phyloP scores from a whole-genome alignment of 2,329 filamentous ascomycete species.

The Pseudocercospora musae region DNA sequence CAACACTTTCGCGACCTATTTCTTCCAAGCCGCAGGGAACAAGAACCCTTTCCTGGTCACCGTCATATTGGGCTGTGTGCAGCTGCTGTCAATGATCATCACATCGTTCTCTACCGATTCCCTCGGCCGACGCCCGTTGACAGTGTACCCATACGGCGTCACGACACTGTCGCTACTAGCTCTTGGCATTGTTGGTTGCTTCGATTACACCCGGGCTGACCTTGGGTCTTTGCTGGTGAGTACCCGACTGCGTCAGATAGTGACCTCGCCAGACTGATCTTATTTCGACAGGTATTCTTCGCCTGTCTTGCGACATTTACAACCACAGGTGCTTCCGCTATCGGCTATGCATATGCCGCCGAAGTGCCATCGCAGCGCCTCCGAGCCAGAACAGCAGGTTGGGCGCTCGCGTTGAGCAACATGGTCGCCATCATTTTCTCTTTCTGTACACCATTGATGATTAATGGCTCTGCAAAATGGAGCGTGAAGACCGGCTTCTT shows the following conservation, averaged over 20 bases:
- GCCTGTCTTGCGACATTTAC: conserved; percentile 43
- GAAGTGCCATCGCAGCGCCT: conserved; percentile 43
- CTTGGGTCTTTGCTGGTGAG: conserved; percentile 39
- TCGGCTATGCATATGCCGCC: conserved; percentile 44
- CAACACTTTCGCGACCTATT: conserved; percentile 42
- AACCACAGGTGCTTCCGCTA: conserved; percentile 43
- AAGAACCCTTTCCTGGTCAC: conserved; percentile 44
- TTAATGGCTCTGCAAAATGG: conserved; percentile 41
- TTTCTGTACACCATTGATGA: conserved; percentile 47
- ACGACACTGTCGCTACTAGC: conserved; percentile 36
- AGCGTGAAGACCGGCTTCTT: conserved; percentile 48
- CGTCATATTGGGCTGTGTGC: conserved; percentile 42
- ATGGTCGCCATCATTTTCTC: conserved; percentile 45
- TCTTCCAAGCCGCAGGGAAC: conserved; percentile 43
- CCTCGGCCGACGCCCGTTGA: conserved; percentile 25
- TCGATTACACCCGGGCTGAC: conserved; percentile 37
- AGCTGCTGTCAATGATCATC: conserved; percentile 43
- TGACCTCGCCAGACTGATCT: no score
- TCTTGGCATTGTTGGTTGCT: conserved; percentile 42
- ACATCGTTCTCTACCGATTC: conserved; percentile 37
- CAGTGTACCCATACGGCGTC: conserved; percentile 41
- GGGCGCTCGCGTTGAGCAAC: conserved; percentile 42
- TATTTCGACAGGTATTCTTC: conserved; percentile 33
- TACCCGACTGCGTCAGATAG: no score
- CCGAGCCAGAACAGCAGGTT: conserved; percentile 41